A percentile compares a stretch with the other conserved stretches of the same genome.
These are phyloP conservation scores for Plectosphaerella cucumerina DNA, from an alignment of 2,329 filamentous ascomycete genomes.

Conservation along the genomic window DNA sequence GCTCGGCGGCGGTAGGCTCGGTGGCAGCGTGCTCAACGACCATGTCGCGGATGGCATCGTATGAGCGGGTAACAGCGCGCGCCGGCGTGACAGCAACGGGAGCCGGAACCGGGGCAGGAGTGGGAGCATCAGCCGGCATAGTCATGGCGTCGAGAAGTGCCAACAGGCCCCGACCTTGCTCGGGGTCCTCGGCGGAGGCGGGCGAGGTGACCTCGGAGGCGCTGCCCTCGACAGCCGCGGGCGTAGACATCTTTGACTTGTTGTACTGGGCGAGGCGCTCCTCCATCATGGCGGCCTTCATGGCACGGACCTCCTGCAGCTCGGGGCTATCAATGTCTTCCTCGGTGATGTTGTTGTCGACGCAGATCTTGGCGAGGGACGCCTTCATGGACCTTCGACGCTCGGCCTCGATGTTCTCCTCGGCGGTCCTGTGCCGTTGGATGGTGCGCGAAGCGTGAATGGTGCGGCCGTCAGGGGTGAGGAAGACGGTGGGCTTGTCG, in stretches of 20 bases:
- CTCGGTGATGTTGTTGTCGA: constrained; percentile 17
- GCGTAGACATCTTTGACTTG: no score
- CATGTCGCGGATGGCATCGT: constrained; percentile 26
- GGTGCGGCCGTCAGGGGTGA: constrained; percentile 42
- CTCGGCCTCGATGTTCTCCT: constrained; percentile 15
- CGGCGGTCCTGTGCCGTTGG: constrained; percentile 26
- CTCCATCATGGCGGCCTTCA: constrained; percentile 6
- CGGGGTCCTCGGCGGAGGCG: no score
- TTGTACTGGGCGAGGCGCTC: neutral
- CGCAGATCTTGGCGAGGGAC: neutral
- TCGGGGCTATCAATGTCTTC: constrained; percentile 29
- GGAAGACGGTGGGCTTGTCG: constrained; percentile 43
- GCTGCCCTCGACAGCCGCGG: no score
- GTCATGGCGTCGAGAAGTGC: neutral
- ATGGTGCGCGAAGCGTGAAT: constrained; percentile 43
- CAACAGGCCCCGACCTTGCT: neutral
- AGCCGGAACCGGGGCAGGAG: neutral
- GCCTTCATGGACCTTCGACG: neutral
- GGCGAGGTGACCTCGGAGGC: no score
- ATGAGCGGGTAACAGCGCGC: constrained; percentile 12
- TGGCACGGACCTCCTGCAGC: constrained; percentile 26
- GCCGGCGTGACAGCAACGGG: neutral
- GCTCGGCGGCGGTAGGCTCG: constrained; percentile 15
- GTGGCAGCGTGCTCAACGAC: constrained; percentile 4
- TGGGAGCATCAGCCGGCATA: neutral